Conservation (phyloP, 208 protist genomes). For the Acanthamoeba culbertsoni region DNA sequence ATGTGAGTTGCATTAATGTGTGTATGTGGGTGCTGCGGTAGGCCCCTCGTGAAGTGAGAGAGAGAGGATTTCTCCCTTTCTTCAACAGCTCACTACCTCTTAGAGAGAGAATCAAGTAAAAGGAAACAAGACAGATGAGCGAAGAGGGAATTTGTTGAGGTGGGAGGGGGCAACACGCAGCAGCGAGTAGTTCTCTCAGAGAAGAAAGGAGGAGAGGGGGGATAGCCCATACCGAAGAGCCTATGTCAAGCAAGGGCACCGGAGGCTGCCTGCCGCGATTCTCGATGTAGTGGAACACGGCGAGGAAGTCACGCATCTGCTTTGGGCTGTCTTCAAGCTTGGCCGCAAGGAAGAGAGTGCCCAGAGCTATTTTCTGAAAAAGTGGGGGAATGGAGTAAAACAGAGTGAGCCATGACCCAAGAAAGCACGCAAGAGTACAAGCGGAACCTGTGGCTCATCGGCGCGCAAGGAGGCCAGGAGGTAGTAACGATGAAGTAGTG, state of each 20-base stretch:
- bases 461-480: slow-evolving; percentile 49
- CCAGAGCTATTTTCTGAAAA: slow-evolving; percentile 66
- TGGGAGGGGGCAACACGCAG: too few relatives aligned
- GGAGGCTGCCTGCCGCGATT: background rate
- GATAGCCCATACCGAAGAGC: slow-evolving; percentile 1
- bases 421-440: too few relatives aligned
- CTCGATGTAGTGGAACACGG: slow-evolving; percentile 67
- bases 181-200: background rate
- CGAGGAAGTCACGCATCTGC: slow-evolving; percentile 64
- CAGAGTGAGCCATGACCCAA: background rate
- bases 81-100: too few relatives aligned
- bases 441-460: background rate
- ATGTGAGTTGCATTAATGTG: too few relatives aligned
- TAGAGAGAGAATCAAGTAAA: too few relatives aligned
- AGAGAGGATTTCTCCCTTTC: too few relatives aligned
- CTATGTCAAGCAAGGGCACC: slow-evolving; percentile 11
- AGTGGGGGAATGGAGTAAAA: background rate
- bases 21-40: too few relatives aligned
- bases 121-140: too few relatives aligned
- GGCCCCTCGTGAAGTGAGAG: too few relatives aligned
- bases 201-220: too few relatives aligned
- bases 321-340: slow-evolving; percentile 72
- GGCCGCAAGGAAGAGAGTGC: slow-evolving; percentile 68
- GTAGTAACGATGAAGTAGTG: slow-evolving; percentile 75
- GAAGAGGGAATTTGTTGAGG: too few relatives aligned